Evolutionary conservation across 345 rosid genomes (phyloP).

Genomic region (Brassica cretica): DNA sequence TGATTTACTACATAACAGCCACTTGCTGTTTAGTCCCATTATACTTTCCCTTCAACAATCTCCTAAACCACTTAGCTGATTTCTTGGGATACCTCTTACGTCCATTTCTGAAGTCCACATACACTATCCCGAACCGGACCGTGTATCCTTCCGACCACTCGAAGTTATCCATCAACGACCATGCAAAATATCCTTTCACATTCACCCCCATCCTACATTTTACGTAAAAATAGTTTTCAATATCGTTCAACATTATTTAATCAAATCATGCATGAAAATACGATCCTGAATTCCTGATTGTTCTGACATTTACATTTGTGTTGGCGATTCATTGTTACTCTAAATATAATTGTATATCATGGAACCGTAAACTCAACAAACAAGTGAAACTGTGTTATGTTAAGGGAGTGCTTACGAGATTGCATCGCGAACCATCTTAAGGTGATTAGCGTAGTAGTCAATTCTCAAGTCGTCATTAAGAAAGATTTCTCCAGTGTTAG

Average conservation of each 20-base stretch:
- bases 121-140: slow-evolving; percentile 44
- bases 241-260: neutral
- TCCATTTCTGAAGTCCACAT: slow-evolving; percentile 40
- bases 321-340: neutral
- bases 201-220: slow-evolving; percentile 41
- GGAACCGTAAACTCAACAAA: neutral
- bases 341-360: neutral
- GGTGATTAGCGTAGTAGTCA: slow-evolving; percentile 39
- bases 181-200: slow-evolving; percentile 46
- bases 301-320: neutral
- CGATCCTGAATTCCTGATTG: neutral
- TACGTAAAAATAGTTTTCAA: neutral
- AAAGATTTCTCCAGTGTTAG: slow-evolving; percentile 1
- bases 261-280: neutral
- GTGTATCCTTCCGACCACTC: slow-evolving; percentile 50
- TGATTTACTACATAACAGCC: slow-evolving; percentile 26
- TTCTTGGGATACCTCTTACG: slow-evolving; percentile 43
- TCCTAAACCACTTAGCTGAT: slow-evolving; percentile 42
- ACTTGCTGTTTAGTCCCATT: slow-evolving; percentile 6
- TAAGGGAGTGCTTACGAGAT: slow-evolving; percentile 36
- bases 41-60: slow-evolving; percentile 17
- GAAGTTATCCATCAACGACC: slow-evolving; percentile 50
- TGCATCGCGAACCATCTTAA: slow-evolving; percentile 38
- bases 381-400: neutral
- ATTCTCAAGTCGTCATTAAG: slow-evolving; percentile 38